phyloP scores from a whole-genome alignment of 345 rosid species.

The Capsella bursapastoris region DNA sequence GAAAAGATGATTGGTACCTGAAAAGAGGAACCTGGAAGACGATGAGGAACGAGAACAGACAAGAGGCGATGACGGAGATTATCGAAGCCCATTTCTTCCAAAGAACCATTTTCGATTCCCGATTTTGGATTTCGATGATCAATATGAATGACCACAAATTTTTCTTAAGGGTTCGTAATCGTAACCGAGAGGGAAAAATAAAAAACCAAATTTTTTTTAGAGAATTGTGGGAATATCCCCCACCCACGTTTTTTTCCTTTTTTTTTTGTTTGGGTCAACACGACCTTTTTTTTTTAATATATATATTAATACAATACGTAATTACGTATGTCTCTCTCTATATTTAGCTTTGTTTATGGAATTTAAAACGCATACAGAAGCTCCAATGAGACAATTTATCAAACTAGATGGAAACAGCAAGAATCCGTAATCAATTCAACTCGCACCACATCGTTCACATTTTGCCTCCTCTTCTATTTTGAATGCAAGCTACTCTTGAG shows the following conservation, averaged over 20 bases:
- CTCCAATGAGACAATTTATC: too few species aligned
- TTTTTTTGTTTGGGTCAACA: neutral
- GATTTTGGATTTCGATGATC: neutral
- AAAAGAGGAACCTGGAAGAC: constrained; percentile 85
- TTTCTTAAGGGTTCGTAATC: constrained; percentile 13
- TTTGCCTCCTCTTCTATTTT: too few species aligned
- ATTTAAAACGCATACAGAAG: too few species aligned
- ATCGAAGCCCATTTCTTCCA: constrained; percentile 65
- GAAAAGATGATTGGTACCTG: constrained; percentile 56
- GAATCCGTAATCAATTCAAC: too few species aligned
- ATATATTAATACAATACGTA: too few species aligned
- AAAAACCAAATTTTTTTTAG: neutral
- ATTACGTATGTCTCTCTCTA: too few species aligned
- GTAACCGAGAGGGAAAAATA: constrained; percentile 22
- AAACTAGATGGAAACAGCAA: too few species aligned
- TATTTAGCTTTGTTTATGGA: too few species aligned
- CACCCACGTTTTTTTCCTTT: neutral
- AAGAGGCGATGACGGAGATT: constrained; percentile 59
- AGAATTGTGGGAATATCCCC: neutral
- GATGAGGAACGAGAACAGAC: constrained; percentile 53
- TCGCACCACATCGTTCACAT: too few species aligned
- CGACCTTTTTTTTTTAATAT: too few species aligned
- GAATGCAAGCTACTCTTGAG: too few species aligned
- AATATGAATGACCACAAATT: neutral
- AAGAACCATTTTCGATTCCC: constrained; percentile 46